Conservation (phyloP, 2,329 filamentous ascomycete genomes). For the Alternaria solani region DNA sequence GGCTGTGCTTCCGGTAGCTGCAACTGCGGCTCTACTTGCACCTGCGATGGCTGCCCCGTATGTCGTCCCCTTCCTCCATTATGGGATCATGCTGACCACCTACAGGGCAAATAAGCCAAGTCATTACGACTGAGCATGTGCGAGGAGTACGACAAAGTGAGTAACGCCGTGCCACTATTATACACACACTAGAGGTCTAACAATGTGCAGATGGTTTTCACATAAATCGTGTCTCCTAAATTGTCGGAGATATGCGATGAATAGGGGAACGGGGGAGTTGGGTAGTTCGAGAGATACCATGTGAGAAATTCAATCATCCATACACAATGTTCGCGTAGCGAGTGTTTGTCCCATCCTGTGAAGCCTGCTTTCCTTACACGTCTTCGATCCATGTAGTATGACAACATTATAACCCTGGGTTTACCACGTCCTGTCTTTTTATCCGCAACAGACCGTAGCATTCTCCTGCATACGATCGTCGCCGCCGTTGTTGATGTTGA, state of each 20-base stretch:
- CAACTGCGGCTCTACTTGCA: slow-evolving; percentile 36
- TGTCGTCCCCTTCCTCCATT: not conserved
- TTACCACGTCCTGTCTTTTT: not conserved
- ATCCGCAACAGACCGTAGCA: slow-evolving; percentile 49
- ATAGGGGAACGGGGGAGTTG: not conserved
- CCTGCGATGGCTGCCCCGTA: slow-evolving; percentile 41
- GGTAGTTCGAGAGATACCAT: not conserved
- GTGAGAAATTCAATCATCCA: not conserved
- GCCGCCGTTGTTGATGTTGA: slow-evolving; percentile 33
- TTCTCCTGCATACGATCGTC: slow-evolving; percentile 46
- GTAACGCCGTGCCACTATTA: not conserved
- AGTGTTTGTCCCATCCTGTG: not conserved
- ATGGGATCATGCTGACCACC: not conserved
- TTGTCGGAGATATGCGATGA: not conserved
- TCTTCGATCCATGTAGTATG: not conserved
- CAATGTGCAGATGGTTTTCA: not conserved
- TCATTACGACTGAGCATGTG: not conserved
- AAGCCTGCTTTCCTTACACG: not conserved
- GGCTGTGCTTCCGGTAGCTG: slow-evolving; percentile 35
- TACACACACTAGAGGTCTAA: not conserved
- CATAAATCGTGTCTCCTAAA: not conserved
- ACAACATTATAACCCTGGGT: not conserved
- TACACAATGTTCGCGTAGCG: not conserved
- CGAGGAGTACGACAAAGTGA: not conserved
- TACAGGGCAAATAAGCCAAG: slow-evolving; percentile 29